Percentiles rank a stretch among this genome's conserved stretches.
Evolutionary conservation across 2,329 filamentous ascomycete species (phyloP).

Genomic region (Penicillium occitanis): DNA sequence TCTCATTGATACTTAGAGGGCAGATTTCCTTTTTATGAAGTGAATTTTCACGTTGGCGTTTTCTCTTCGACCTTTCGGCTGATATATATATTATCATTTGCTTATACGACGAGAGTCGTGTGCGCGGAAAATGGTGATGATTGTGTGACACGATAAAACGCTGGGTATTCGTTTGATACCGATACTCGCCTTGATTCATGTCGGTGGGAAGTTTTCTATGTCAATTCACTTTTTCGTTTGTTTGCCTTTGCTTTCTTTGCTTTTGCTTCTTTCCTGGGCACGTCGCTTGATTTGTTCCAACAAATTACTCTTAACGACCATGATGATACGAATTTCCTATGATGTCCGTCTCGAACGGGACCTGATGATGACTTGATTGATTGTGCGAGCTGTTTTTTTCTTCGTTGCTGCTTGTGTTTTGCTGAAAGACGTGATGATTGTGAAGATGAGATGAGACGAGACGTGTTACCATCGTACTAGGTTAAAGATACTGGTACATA

Average conservation of each 20-base stretch:
- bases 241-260: conserved; percentile 1
- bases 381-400: not conserved
- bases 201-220: conserved; percentile 6
- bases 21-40: conserved; percentile 13
- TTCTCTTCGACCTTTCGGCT: not conserved
- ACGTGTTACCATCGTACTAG: conserved; percentile 6
- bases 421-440: conserved; percentile 4
- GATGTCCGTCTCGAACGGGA: conserved; percentile 2
- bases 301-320: conserved; percentile 25
- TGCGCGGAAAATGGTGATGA: not conserved
- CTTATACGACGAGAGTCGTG: conserved; percentile 1
- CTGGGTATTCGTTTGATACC: not conserved
- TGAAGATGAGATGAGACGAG: conserved; percentile 13
- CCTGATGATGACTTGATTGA: conserved; percentile 16
- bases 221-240: conserved; percentile 11
- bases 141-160: conserved; percentile 11
- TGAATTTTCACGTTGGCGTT: conserved; percentile 8
- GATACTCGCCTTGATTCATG: conserved; percentile 2
- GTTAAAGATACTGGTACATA: conserved; percentile 12
- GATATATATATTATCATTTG: conserved; percentile 3
- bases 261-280: not conserved
- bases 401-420: not conserved
- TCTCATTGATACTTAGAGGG: conserved; percentile 21
- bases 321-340: conserved; percentile 28
- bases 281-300: conserved; percentile 9